Base-by-base conservation (phyloP, 352 stramenopile species). In the Globisporangium echinulatum region DNA sequence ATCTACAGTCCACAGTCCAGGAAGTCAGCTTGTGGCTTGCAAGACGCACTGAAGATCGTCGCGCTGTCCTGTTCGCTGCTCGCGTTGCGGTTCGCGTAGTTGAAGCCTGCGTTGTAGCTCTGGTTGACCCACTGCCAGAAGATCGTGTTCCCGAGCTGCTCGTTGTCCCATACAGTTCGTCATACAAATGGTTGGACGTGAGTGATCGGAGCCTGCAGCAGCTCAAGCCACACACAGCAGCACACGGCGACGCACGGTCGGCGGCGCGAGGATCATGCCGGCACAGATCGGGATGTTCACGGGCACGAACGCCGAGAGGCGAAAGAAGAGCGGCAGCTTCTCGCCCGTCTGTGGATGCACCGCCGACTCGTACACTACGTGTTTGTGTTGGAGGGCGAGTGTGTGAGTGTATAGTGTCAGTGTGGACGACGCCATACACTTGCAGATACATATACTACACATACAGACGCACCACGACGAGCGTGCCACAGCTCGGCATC, bases 91-190 rank as follows among this genome's bases (percentile, higher is more conserved):
- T 96, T 96, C 38, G 87, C 81, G 66, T 93, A 96, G 77, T 96
- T 96, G 66, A 93, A 94, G 53, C 82, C 85, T 1, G 85, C 83
- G 68, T 90, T 94, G 72, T 92, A 96, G 68, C 81, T 93, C 56
- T 96, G 87, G 66, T 96, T 96, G 54, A 90, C 69, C 87, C 87
- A 96, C 62, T 96, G 87, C 82, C 76, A 94, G 53, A 96, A 92
- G 46, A 96, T 75, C 58, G 85, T 93, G 68, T 91, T 90, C 56
- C 53, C 75, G 38, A 89, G 58, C 72, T 85, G 62, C 38, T 25
- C 25, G 25, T 25, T 3, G 25, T 25, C 2, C 25, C 25, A 25
- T 25, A 25, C 25, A 25, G 25, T 25, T 25, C 25, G 25, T 25
- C 25, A 25, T 25, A 1, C 25, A 25, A 25, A 25, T 25, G 25